A percentile compares a stretch with the other conserved stretches of the same genome.
phyloP scores from a whole-genome alignment of 140 eudicot genomes.

The Stevia rebaudiana region DNA sequence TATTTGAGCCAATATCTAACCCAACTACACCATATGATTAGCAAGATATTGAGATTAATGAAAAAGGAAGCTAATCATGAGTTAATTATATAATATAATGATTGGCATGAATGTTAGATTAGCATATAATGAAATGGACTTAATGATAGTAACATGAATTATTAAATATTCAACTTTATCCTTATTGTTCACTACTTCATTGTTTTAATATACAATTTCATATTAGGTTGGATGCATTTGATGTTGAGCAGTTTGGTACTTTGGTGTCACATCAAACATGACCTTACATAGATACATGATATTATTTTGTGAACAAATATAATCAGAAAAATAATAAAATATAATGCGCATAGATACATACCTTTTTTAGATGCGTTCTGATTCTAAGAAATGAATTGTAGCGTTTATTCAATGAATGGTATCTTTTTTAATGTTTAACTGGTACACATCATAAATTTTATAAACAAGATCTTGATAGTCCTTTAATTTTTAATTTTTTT shows the following conservation, averaged over 20 bases:
- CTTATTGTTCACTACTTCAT: neutral
- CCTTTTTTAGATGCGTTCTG: neutral
- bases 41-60: neutral
- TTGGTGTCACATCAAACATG: slow-evolving; percentile 21
- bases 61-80: slow-evolving; percentile 9
- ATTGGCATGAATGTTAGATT: slow-evolving; percentile 1
- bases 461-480: slow-evolving; percentile 1
- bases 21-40: neutral
- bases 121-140: neutral
- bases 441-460: neutral
- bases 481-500: no score
- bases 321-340: neutral
- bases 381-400: neutral
- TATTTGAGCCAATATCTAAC: no score
- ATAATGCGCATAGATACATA: neutral
- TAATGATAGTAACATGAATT: slow-evolving; percentile 3
- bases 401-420: neutral
- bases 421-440: no score
- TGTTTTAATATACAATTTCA: neutral
- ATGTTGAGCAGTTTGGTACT: slow-evolving; percentile 7
- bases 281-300: slow-evolving; percentile 6
- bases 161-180: neutral
- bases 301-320: neutral
- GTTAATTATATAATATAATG: neutral
- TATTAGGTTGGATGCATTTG: slow-evolving; percentile 11